Base-by-base conservation (phyloP, 2,329 filamentous ascomycete genomes). In the Chalaropsis ovoidea region DNA sequence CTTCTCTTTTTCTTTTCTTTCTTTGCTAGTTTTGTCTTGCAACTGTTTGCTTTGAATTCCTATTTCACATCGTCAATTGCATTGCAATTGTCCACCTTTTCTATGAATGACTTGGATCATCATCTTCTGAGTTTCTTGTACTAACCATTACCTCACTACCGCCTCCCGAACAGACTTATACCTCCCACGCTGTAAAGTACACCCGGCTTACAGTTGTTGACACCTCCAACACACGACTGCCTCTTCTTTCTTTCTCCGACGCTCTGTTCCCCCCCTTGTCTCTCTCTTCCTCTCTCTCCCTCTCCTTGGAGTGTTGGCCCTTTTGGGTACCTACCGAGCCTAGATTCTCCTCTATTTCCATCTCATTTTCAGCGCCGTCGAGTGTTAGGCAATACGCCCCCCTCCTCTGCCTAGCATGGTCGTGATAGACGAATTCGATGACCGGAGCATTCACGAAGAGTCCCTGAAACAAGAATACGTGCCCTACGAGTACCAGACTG, bases 401-500 rank as follows among this genome's bases (percentile, higher is more conserved):
- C 31, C 24, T 62, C 35, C 22, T 62, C 83, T 79, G 83, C 83
- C 83, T 86, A 85, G 82, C 82, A 86, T 87, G 84, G 83, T 82
- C 81, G 76, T 81, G 77, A 77, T 77, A 74, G 80, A 80, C 75
- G 84, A 86, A 70, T 87, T 86, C 81, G 84, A 86, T 76, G 83
- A 83, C 83, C 78, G 86, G 76, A 81, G 75, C 75, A 80, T 84
- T 71, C 76, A 81, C 72, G 67, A 69, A 61, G 83, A 85, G 71
- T 80, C 82, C 70, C 79, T 84, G 74, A 78, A 80, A 71, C 80
- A 84, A 71, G 74, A 78, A 74, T 86, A 86, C 73, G 79, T 81
- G 74, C 83, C 81, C 63, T 96, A 93, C 85, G 86, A 90, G 76
- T 97, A 94, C 78, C 86, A 94, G 77, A 86, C 86, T 68, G 86